Conservation (phyloP, 805 yeast species). For the Phaffomyces opuntiae region DNA sequence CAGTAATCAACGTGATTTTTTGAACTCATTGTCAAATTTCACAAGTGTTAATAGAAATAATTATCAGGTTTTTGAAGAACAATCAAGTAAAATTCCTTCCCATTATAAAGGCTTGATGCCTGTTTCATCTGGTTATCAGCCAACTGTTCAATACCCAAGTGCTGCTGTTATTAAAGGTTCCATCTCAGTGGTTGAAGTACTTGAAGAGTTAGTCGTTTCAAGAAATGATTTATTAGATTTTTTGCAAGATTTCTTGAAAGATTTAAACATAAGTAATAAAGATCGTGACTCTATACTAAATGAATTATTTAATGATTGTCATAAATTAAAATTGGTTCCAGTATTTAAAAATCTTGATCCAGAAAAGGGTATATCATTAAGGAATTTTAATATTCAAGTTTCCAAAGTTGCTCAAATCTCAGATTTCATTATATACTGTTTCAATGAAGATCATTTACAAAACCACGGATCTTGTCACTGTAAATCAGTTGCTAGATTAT, state of each 20-base stretch:
- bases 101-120: conserved; percentile 18
- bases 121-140: conserved; percentile 22
- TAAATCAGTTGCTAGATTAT: conserved; percentile 31
- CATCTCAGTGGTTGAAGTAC: conserved; percentile 45
- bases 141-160: conserved; percentile 27
- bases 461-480: conserved; percentile 27
- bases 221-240: conserved; percentile 26
- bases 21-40: conserved; percentile 15
- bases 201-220: conserved; percentile 41
- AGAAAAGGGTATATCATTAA: conserved; percentile 61
- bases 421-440: conserved; percentile 72
- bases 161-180: conserved; percentile 49
- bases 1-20: conserved; percentile 19
- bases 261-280: conserved; percentile 15
- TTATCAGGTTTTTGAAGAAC: conserved; percentile 14
- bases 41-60: conserved; percentile 18
- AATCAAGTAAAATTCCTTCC: conserved; percentile 15
- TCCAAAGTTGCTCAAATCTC: conserved; percentile 71
- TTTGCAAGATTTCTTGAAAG: conserved; percentile 15
- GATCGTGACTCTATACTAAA: conserved; percentile 6
- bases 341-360: conserved; percentile 58
- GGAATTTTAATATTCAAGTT: conserved; percentile 83
- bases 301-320: conserved; percentile 21
- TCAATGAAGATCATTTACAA: conserved; percentile 33
- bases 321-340: conserved; percentile 35